phyloP scores from a whole-genome alignment of 2,329 filamentous ascomycete species.

The Trichoderma sp. region DNA sequence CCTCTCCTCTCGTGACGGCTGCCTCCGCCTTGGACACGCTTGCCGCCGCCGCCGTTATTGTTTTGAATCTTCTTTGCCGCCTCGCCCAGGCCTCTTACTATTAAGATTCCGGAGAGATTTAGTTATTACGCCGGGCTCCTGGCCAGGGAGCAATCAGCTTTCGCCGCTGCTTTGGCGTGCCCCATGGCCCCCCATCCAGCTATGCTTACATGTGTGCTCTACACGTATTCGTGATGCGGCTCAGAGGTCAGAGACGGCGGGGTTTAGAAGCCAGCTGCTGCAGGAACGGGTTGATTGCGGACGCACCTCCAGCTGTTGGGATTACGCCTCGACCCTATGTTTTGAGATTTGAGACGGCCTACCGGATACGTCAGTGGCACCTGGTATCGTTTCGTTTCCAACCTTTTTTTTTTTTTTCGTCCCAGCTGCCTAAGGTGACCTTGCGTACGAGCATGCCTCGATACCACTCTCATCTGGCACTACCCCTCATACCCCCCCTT shows the following conservation, averaged over 20 bases:
- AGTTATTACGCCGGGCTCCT: not conserved
- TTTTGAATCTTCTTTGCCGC: not conserved
- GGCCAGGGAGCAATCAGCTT: not conserved
- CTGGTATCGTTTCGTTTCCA: not conserved
- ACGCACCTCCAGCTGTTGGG: not conserved
- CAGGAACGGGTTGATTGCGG: not conserved
- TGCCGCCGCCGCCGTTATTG: not conserved
- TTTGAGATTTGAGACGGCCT: not conserved
- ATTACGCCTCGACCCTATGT: not conserved
- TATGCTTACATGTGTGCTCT: no score
- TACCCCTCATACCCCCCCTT: not conserved
- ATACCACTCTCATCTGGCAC: not conserved
- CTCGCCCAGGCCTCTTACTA: not conserved
- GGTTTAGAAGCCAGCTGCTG: not conserved
- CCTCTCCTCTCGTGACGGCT: not conserved
- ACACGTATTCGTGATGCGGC: not conserved
- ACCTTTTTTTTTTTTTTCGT: no score
- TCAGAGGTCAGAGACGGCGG: not conserved
- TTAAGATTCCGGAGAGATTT: not conserved
- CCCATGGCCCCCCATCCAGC: not conserved
- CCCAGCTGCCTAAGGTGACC: not conserved
- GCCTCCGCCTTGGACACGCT: conserved; percentile 7
- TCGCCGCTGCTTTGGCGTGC: not conserved
- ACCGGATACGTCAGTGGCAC: not conserved
- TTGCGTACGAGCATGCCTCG: not conserved